Evolutionary conservation across 2,329 filamentous ascomycete species (phyloP).

Genomic region (Dendrostoma leiphaemia): DNA sequence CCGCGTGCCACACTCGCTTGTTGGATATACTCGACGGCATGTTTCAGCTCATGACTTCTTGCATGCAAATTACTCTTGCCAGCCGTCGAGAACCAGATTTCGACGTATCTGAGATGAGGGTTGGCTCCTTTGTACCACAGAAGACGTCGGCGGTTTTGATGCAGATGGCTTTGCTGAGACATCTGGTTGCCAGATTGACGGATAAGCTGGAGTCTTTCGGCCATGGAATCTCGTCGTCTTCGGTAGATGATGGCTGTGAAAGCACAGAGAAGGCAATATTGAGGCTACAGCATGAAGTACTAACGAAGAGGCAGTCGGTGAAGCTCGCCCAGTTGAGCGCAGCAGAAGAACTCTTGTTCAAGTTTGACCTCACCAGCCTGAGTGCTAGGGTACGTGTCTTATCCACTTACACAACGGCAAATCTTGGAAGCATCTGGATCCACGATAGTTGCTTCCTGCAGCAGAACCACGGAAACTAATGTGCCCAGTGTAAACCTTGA

Average conservation of each 20-base stretch:
- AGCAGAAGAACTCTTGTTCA: slow-evolving; percentile 6
- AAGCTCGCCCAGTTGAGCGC: background rate
- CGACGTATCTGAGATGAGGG: slow-evolving; percentile 37
- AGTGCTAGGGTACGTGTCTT: no score
- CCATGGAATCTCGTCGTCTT: background rate
- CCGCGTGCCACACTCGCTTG: slow-evolving; percentile 36
- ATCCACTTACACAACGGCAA: no score
- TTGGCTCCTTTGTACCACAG: slow-evolving; percentile 37
- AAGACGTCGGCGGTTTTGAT: slow-evolving; percentile 31
- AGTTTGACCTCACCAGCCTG: background rate
- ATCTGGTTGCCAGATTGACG: slow-evolving; percentile 28
- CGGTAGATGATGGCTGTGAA: no score
- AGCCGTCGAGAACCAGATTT: slow-evolving; percentile 30
- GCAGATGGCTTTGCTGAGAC: slow-evolving; percentile 30
- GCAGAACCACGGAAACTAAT: no score
- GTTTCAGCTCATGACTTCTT: slow-evolving; percentile 29
- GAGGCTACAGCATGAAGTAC: slow-evolving; percentile 1
- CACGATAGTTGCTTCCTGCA: no score
- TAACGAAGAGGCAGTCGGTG: background rate
- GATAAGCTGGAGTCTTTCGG: slow-evolving; percentile 1
- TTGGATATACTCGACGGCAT: slow-evolving; percentile 36
- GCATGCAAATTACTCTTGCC: slow-evolving; percentile 28
- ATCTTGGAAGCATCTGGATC: no score
- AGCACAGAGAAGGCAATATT: background rate
- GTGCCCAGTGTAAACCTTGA: no score